Evolutionary conservation across 805 yeast genomes (phyloP).

Genomic region (Soucietia sequanensis): DNA sequence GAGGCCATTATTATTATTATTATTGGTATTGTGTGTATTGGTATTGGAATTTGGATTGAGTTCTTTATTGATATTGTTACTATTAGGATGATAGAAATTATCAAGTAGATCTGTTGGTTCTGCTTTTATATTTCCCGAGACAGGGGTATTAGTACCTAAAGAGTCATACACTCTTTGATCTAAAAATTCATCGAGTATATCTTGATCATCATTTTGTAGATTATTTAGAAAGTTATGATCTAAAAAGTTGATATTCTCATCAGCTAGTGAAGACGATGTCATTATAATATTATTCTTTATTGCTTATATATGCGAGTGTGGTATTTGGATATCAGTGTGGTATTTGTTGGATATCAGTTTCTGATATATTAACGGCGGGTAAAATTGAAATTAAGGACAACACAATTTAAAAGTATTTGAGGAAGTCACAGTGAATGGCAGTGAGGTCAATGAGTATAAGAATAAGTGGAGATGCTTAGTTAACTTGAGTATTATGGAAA

Average conservation of each 20-base stretch:
- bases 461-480: too few relatives aligned
- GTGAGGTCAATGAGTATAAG: too few relatives aligned
- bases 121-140: neutral
- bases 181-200: constrained; percentile 55
- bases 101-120: constrained; percentile 1
- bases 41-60: neutral
- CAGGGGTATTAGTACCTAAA: constrained; percentile 12
- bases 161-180: constrained; percentile 51
- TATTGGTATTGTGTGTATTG: neutral
- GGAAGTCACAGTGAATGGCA: too few relatives aligned
- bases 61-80: neutral
- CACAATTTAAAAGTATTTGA: too few relatives aligned
- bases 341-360: too few relatives aligned
- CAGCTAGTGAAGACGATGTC: constrained; percentile 20
- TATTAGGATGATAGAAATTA: neutral
- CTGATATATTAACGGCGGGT: too few relatives aligned
- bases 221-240: constrained; percentile 20
- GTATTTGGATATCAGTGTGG: too few relatives aligned
- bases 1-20: constrained; percentile 1
- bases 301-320: too few relatives aligned
- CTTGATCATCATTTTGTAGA: constrained; percentile 34
- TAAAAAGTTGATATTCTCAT: constrained; percentile 20
- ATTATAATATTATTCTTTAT: neutral
- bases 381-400: too few relatives aligned
- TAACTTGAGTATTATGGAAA: too few relatives aligned